phyloP scores from a whole-genome alignment of 352 stramenopile species.

The Phytopythium helicoides region DNA sequence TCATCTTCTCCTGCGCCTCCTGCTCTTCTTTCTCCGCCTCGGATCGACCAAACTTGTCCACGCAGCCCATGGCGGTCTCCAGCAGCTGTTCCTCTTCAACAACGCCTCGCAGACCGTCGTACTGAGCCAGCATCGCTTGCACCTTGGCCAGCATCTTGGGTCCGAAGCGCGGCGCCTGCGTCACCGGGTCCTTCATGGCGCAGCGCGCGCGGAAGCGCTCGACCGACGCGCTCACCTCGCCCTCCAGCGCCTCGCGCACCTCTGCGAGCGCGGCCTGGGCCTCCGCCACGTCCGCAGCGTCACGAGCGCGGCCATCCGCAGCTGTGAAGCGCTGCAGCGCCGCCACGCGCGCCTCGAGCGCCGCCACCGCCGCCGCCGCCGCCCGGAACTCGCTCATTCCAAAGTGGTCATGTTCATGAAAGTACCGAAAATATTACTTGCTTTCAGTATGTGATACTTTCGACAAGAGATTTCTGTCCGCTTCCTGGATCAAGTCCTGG shows the following conservation, averaged over 20 bases:
- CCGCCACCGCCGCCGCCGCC: slow-evolving; percentile 33
- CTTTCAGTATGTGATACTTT: too few relatives aligned
- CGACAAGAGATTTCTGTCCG: too few relatives aligned
- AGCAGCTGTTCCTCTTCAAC: slow-evolving; percentile 26
- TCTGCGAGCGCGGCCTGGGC: slow-evolving; percentile 5
- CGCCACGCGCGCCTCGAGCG: slow-evolving; percentile 35
- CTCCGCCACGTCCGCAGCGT: slow-evolving; percentile 8
- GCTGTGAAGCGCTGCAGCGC: slow-evolving; percentile 17
- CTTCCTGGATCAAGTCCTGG: too few relatives aligned
- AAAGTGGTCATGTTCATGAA: too few relatives aligned
- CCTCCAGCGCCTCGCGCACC: slow-evolving; percentile 22
- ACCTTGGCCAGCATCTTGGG: slow-evolving; percentile 77
- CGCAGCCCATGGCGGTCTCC: slow-evolving; percentile 13
- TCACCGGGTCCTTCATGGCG: slow-evolving; percentile 65
- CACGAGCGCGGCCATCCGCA: not conserved
- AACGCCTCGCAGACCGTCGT: slow-evolving; percentile 36
- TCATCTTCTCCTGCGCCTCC: slow-evolving; percentile 9
- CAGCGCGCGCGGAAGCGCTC: slow-evolving; percentile 51
- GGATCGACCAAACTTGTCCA: slow-evolving; percentile 11
- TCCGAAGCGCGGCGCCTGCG: slow-evolving; percentile 65
- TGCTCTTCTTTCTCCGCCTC: slow-evolving; percentile 9
- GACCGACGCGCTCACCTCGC: slow-evolving; percentile 34
- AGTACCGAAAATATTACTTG: too few relatives aligned
- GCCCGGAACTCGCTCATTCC: slow-evolving; percentile 67
- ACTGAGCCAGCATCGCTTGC: slow-evolving; percentile 43